Evolutionary conservation across 148 eudicot species (phyloP), one percentile per base, ranked within the genome.

Genomic region (Camellia lanceoleosa): DNA sequence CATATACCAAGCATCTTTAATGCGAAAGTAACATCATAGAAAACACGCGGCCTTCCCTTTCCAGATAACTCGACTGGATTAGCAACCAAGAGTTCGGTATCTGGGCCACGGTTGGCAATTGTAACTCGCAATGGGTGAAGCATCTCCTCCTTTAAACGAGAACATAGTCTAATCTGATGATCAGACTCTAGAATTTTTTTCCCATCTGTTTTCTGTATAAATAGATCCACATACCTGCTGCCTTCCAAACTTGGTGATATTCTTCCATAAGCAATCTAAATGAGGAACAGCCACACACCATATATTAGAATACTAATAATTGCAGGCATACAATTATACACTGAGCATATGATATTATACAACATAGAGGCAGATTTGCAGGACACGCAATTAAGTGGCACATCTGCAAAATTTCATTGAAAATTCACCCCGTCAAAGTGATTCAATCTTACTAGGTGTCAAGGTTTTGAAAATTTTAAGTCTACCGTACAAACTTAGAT

Each of bases 31-130:
- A 89, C 90, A 79, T 95, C 98, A 75, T 91, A 87, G 83, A 92
- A 93, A 77, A 95, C 97, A 51, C 92, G 92, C 20, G 98, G 98
- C 79, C 98, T 86, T 82, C 98, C 98, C 70, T 88, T 82, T 70
- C 98, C 94, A 9, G 92, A 91, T 82, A 88, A 78, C 87, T 95
- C 98, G 60, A 95, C 98, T 13, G 98, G 98, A 82, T 95, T 95
- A 78, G 92, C 97, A 76, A 95, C 97, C 87, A 95, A 76, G 41
- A 93, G 92, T 84, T 95, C 97, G 1, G 94, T 91, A 71, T 95
- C 98, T 46, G 98, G 98, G 60, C 98, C 98, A 78, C 97, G 92
- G 83, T 85, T 93, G 15, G 92, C 86, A 74, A 95, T 89, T 12
- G 87, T 83, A 42, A 95, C 97, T 58, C 94, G 89, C 78, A 95